Conservation (phyloP, 495 filamentous ascomycete genomes). For the Penicillium angulare region DNA sequence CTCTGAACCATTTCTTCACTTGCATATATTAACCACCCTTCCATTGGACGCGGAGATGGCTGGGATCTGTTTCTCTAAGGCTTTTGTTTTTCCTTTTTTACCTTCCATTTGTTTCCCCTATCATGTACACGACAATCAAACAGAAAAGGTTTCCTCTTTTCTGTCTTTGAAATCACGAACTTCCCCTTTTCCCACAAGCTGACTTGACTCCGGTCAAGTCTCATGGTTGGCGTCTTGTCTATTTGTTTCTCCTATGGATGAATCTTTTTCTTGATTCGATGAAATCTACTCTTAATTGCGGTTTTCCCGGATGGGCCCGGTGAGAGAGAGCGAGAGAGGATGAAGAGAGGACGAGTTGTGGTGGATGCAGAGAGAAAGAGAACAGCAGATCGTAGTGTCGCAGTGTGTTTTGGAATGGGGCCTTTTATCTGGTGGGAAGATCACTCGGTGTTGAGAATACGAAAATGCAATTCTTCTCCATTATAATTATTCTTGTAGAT, state of each 20-base stretch:
- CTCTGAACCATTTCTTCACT: slow-evolving; percentile 30
- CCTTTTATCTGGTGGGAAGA: slow-evolving; percentile 20
- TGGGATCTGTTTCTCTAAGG: slow-evolving; percentile 2
- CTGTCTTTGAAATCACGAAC: slow-evolving; percentile 29
- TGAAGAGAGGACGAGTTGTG: slow-evolving; percentile 11
- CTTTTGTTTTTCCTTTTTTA: slow-evolving; percentile 4
- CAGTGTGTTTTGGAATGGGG: slow-evolving; percentile 20
- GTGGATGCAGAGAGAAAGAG: slow-evolving; percentile 21
- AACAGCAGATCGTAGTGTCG: slow-evolving; percentile 21
- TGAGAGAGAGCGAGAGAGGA: slow-evolving; percentile 20
- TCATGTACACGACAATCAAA: slow-evolving; percentile 48
- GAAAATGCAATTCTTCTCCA: slow-evolving; percentile 18
- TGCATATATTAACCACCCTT: slow-evolving; percentile 41
- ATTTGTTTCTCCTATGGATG: slow-evolving; percentile 35
- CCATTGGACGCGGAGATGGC: slow-evolving; percentile 2
- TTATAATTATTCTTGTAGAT: background rate
- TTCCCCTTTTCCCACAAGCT: slow-evolving; percentile 13
- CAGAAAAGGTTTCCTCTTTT: slow-evolving; percentile 33
- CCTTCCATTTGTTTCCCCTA: slow-evolving; percentile 22
- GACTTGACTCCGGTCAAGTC: slow-evolving; percentile 26
- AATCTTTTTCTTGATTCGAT: slow-evolving; percentile 26
- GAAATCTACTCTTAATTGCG: slow-evolving; percentile 31
- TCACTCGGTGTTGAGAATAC: slow-evolving; percentile 29
- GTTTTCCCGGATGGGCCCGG: slow-evolving; percentile 27
- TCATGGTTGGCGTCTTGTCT: slow-evolving; percentile 48